Base-by-base conservation (phyloP, 139 green algal species). In the Mesostigma viride region DNA sequence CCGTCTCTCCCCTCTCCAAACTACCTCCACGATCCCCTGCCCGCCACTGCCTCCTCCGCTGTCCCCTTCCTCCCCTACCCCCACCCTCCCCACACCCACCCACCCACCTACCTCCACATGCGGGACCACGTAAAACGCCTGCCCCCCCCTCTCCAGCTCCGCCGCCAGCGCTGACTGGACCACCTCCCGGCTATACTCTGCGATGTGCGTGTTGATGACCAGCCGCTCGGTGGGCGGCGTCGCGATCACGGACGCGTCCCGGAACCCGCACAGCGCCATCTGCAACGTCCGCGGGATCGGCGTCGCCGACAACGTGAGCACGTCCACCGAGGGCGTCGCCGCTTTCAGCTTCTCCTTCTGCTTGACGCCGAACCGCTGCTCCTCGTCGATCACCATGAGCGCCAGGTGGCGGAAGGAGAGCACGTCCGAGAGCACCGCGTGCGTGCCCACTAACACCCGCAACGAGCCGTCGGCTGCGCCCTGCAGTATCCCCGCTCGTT, bases 221-320 rank as follows among this genome's bases (percentile, higher is more conserved):
- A 47, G 59, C 40, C 78, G 65, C 46, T 76, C 65, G 2, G 75
- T 70, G 4, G 78, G 74, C 4, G 70, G 66, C 1, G 70, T 81
- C n/a, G 48, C 47, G n/a, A 84, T 78, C 2, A 74, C 58, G 11
- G 65, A 75, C 24, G 67, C 56, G 30, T 82, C 71, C 31, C 76
- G 59, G 32, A 82, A 74, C 1, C 76, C 76, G 8, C 65, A 51
- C 33, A 82, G 59, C 17, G 75, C 62, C 75, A 79, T 77, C 33
- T 76, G 71, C 14, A 84, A 65, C 30, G 78, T 84, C 22, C 78
- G 66, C 2, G 78, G 78, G 65, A 84, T 84, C 32, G 78, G 78
- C 0, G 78, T 84, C 11, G 78, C 78, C 3, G 78, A 80, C 6
- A 84, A 61, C 22, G 69, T 82, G 5, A 84, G 57, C 11, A 84